A percentile compares a stretch with the other conserved stretches of the same genome.
These are phyloP conservation scores for Plantago coronopus DNA, from an alignment of 305 asterid genomes.

Conservation along the genomic window DNA sequence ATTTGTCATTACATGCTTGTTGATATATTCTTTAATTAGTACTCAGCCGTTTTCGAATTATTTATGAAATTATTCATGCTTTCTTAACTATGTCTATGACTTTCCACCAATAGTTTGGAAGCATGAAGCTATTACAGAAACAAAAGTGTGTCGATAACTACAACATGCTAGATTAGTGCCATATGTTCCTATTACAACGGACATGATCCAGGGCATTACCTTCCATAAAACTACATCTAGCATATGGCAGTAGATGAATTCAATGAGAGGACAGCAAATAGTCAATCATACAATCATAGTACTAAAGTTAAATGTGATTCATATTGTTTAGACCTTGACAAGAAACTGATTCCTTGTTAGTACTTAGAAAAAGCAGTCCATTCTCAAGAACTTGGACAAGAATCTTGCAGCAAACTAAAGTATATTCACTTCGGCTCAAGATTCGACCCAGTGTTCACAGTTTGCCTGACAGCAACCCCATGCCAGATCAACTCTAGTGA, in stretches of 20 bases:
- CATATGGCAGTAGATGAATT: slow-evolving; percentile 22
- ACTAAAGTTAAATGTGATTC: too few relatives aligned
- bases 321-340: neutral
- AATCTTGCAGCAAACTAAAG: neutral
- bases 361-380: slow-evolving; percentile 16
- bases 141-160: slow-evolving; percentile 37
- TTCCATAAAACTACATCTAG: slow-evolving; percentile 6
- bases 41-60: slow-evolving; percentile 10
- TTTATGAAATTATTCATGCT: slow-evolving; percentile 12
- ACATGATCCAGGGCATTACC: slow-evolving; percentile 25
- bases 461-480: too few relatives aligned
- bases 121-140: slow-evolving; percentile 10
- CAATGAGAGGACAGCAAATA: slow-evolving; percentile 11
- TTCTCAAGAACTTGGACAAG: neutral
- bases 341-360: slow-evolving; percentile 7
- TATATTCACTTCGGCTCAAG: slow-evolving; percentile 2
- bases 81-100: slow-evolving; percentile 28
- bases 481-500: neutral
- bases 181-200: slow-evolving; percentile 10
- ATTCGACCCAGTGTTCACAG: neutral
- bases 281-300: too few relatives aligned
- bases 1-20: slow-evolving; percentile 45
- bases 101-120: slow-evolving; percentile 19
- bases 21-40: slow-evolving; percentile 17
- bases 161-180: slow-evolving; percentile 25